Evolutionary conservation across 2,329 filamentous ascomycete species (phyloP), one percentile per base, ranked within the genome.

Genomic region (Exophiala calicioides): DNA sequence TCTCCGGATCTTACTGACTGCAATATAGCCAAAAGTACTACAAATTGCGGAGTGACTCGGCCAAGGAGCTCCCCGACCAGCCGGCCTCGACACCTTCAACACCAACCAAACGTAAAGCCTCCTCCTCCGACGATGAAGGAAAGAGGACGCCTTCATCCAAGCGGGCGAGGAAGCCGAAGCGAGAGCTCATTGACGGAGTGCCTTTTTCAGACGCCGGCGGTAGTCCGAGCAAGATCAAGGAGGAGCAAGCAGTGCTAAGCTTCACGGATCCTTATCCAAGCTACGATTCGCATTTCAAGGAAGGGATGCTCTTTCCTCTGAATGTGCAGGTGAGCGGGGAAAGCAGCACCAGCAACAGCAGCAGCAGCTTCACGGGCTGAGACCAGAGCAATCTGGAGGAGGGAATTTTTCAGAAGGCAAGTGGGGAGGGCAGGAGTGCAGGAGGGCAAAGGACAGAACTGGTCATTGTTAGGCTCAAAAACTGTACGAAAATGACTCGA

Each of bases 21-120:
- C 10, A 16, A 18, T 32, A 32, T 39, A 59, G 57, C 12, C 57
- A 59, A 35, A 58, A 56, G 24, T 59, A 58, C 45, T 59, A 57
- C 44, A 59, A 58, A 35, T 48, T 59, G 15, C 49, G 55, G 16
- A 52, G 52, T 9, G 57, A 57, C 15, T 35, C 48, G 9, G 48
- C 46, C 18, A 49, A 50, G 36, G 13, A 45, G 8, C 39, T 42
- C 2, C 36, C 42, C 4, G 46, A 24, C 10, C 47, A 49, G 42
- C 13, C 36, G 9, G 26, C 15, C 30, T 39, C 48, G 12, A 29
- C 42, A 6, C 47, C 44, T 10, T 33, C 44, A 8, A 55, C 52
- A 10, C 52, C 52, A 13, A 52, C 49, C 19, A 55, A 55, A 38
- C 44, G 52, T 5, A 55, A 52, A 18, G 50, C 31, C 12, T 34